phyloP scores from a whole-genome alignment of 306 rosid genomes.

The Sicyos edulis region DNA sequence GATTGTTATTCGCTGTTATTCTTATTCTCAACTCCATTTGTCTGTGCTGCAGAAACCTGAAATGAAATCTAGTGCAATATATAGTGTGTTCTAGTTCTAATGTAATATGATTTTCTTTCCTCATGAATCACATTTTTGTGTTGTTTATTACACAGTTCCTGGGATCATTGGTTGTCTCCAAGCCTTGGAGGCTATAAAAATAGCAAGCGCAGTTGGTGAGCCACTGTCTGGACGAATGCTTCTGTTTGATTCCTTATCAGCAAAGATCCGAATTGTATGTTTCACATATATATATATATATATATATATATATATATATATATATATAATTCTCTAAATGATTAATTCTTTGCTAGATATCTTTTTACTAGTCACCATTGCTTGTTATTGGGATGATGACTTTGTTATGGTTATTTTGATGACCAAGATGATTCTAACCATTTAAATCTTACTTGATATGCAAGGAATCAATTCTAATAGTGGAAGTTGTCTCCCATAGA shows the following conservation, averaged over 20 bases:
- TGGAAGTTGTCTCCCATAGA: neutral
- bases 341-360: neutral
- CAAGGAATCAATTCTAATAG: neutral
- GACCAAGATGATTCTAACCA: neutral
- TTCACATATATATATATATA: too few species aligned
- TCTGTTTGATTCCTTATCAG: slow-evolving; percentile 78
- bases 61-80: neutral
- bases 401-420: neutral
- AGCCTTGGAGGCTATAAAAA: slow-evolving; percentile 94
- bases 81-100: neutral
- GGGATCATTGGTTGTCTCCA: slow-evolving; percentile 95
- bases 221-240: slow-evolving; percentile 89
- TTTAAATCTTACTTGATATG: neutral
- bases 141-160: slow-evolving; percentile 57
- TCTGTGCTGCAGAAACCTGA: slow-evolving; percentile 3
- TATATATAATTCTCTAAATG: neutral
- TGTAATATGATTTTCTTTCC: neutral
- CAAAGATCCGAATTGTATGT: slow-evolving; percentile 71
- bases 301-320: too few species aligned
- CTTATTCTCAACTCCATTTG: neutral
- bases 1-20: neutral
- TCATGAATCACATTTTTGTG: slow-evolving; percentile 4
- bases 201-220: slow-evolving; percentile 81
- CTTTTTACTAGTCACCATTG: neutral
- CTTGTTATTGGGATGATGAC: neutral